Base-by-base conservation (phyloP, 768 basidiomycete species). In the Suillus hirtellus region DNA sequence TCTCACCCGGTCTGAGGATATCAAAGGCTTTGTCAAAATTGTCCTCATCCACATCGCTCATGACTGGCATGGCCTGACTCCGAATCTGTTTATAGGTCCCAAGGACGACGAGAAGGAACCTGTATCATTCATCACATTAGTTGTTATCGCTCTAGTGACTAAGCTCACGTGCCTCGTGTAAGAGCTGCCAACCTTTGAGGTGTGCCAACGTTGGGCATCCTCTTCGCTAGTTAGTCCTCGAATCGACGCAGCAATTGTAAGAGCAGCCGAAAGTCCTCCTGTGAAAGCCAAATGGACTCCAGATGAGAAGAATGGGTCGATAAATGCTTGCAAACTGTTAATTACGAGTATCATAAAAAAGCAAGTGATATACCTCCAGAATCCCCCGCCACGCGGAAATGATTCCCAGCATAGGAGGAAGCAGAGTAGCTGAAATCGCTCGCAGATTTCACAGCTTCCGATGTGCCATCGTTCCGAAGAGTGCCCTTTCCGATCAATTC, bases 71-170 rank as follows among this genome's bases (percentile, higher is more conserved):
- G 49, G 77, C 78, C 67, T 89, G 87, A 5, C 86, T 80, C 14
- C 84, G 83, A 56, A 89, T 88, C 68, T 89, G 88, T 72, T 88
- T 88, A 71, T 89, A 89, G 67, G 88, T 87, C 65, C 87, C 88
- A 31, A 89, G 75, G 27, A 90, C 88, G n/a, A 90, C 87, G 14
- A 90, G 80, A 68, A 88, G 83, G 68, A 89, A 89, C 67, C 46
- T 59, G 12, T 14, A 7, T 1, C 17, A 31, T 17, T n/a, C 49
- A 52, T 31, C 5, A 47, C 5, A 11, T 21, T 21, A 19, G 17
- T 19, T 19, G 15, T 3, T 27, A 17, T 27, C 49, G 10, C 17
- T 31, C 17, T 17, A 19, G 50, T 31, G 19, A 52, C 50, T 10
- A 4, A 17, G 19, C 34, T 19, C 27, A 52, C 50, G 11, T 68